A percentile compares a stretch with the other conserved stretches of the same genome.
These are phyloP conservation scores for Cyclanthera cordifolia DNA, from an alignment of 306 rosid species.

Conservation along the genomic window DNA sequence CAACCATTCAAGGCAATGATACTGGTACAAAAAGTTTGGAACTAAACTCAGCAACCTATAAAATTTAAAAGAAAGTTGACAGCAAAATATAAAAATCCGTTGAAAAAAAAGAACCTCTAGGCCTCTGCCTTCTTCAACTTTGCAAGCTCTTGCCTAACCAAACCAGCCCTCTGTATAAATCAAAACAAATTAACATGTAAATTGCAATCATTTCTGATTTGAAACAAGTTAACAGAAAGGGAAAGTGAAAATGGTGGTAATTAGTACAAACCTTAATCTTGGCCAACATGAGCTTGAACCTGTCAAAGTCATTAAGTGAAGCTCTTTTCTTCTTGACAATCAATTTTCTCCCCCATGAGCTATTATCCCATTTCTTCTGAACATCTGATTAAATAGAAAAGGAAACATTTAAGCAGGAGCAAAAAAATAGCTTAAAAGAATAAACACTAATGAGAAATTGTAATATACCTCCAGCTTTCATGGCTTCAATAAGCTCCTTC, in stretches of 20 bases:
- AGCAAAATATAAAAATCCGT: background rate
- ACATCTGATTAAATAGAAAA: constrained; percentile 42
- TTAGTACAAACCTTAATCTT: constrained; percentile 62
- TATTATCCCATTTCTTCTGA: constrained; percentile 89
- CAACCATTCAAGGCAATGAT: background rate
- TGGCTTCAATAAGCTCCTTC: constrained; percentile 76
- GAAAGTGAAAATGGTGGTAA: background rate
- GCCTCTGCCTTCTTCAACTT: constrained; percentile 56
- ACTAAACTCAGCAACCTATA: constrained; percentile 3
- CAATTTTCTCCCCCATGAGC: constrained; percentile 88
- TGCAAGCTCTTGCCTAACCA: constrained; percentile 74
- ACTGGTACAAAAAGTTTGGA: background rate
- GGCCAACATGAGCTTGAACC: constrained; percentile 90
- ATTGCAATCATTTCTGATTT: too few species aligned
- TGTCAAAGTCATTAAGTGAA: constrained; percentile 62
- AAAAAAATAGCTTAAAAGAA: background rate
- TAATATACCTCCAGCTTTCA: constrained; percentile 70
- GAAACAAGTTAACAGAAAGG: too few species aligned
- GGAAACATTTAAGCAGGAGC: background rate
- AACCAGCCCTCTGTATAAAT: constrained; percentile 61
- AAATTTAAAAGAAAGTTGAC: background rate
- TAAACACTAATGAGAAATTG: background rate
- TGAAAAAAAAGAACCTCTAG: constrained; percentile 19
- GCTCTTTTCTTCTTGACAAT: constrained; percentile 85
- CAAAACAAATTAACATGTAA: background rate